Evolutionary conservation across 2,329 filamentous ascomycete genomes (phyloP), one percentile per base, ranked within the genome.

Genomic region (Cladophialophora yegresii): DNA sequence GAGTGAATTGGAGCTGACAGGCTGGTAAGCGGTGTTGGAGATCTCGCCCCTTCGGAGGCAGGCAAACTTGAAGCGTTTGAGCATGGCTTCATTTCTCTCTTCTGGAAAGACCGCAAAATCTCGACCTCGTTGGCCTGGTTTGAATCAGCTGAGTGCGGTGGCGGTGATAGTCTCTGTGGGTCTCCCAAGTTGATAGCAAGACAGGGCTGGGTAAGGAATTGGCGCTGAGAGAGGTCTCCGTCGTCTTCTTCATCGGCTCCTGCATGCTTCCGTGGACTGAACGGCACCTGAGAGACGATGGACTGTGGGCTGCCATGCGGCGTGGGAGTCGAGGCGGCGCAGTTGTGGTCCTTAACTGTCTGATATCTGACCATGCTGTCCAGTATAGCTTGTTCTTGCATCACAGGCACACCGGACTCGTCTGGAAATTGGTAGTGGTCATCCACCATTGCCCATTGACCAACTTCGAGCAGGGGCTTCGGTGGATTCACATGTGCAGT

Each of bases 251-350:
- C 58, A 9, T 51, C 16, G 32, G 20, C 20, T 20, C 43, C 33
- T 43, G 53, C 23, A 23, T 36, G 1, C 5, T 9, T 51, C 30
- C 13, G 57, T 10, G 53, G 32, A 40, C 30, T 54, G 51, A 22
- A 61, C 20, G n/a, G 49, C 36, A 47, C 33, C 32, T 67, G 62
- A 13, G 65, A 64, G 55, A 33, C 40, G 61, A 63, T 40, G 10
- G 61, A 66, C 20, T 32, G 36, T 16, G 64, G 61, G 49, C 63
- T 66, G 22, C 26, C 51, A 20, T 47, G 13, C 23, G 45, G 50
- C 16, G 33, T n/a, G 20, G 33, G 26, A 8, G 6, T 57, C 1
- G 43, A 58, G 9, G 26, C 28, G 30, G 23, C 43, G 20, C 55
- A 43, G 16, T 58, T 58, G 26, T 32, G 57, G 10, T 22, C n/a